These are phyloP conservation scores for Fraxinus americana DNA, from an alignment of 257 asterid species.

Conservation along the genomic window DNA sequence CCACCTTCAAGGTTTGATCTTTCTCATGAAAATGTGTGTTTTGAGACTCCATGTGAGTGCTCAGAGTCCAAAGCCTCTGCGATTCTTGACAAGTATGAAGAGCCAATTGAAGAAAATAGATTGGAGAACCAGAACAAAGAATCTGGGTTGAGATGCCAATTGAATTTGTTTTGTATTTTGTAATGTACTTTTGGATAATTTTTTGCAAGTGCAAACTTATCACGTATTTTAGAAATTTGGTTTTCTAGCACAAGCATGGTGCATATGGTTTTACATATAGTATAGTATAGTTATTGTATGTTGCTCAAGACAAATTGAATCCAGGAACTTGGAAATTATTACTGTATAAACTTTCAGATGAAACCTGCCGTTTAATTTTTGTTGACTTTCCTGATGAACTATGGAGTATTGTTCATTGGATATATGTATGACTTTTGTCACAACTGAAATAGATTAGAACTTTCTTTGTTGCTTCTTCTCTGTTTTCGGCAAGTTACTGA, in stretches of 20 bases:
- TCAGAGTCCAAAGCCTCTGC: constrained; percentile 24
- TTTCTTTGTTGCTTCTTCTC: neutral
- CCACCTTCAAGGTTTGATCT: constrained; percentile 35
- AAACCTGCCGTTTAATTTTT: constrained; percentile 13
- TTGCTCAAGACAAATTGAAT: constrained; percentile 7
- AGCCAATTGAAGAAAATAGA: constrained; percentile 32
- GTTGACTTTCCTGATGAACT: neutral
- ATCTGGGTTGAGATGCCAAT: constrained; percentile 48
- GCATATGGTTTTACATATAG: neutral
- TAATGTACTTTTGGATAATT: neutral
- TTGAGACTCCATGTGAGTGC: constrained; percentile 25
- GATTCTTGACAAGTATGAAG: constrained; percentile 27
- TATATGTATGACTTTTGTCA: neutral
- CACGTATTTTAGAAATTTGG: no score
- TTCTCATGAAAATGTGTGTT: constrained; percentile 27
- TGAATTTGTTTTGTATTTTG: constrained; percentile 18
- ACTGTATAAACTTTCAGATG: constrained; percentile 13
- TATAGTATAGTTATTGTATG: neutral
- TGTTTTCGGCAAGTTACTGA: neutral
- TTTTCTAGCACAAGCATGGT: no score
- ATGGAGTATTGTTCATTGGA: constrained; percentile 3
- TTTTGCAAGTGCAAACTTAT: neutral
- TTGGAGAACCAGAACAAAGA: constrained; percentile 34
- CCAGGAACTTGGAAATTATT: constrained; percentile 19
- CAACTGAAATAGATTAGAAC: neutral